Base-by-base conservation (phyloP, 768 basidiomycete species). In the Scleroderma citrinum region DNA sequence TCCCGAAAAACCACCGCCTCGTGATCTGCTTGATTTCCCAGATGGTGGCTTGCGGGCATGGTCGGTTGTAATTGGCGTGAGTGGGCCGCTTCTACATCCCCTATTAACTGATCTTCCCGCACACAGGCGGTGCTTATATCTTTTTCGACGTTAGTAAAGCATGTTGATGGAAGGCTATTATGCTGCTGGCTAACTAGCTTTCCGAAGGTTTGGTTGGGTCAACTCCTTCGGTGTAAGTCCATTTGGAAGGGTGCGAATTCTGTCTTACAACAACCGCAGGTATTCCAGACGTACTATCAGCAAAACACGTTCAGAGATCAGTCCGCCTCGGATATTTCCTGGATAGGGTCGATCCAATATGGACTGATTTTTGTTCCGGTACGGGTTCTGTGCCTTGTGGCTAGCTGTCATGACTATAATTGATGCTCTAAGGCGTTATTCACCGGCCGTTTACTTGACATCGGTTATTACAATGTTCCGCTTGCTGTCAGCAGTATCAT, bases 291-390 rank as follows among this genome's bases (percentile, higher is more conserved):
- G 37, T 62, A 56, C 36, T 62, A 62, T 37, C 45, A 53, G 24
- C 26, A 51, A 26, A 39, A 63, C 40, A 58, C 58, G 17, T 52
- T 63, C 23, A 44, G 51, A 31, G 43, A 50, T n/a, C 40, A 54
- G 39, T 56, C 59, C 3, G 48, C 56, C 17, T 59, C 58, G 29
- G 44, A 53, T 20, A 60, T 63, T 30, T 56, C 61, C 20, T 63
- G 61, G 61, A 60, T 63, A 35, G 61, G 61, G 21, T 55, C 61
- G 6, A 52, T 58, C 30, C 61, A 63, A 49, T 51, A 51, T 20
- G 50, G 45, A 16, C 46, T 51, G 16, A 42, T 51, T 17, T 51
- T 51, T 40, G 23, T 47, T 16, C 50, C 50, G 17, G 50, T 51
- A 36, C 23, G 50, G 37, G 16, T 19, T 16, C 14, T 14, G 3